Evolutionary conservation across 306 rosid genomes (phyloP).

Genomic region (Mimosa pudica): DNA sequence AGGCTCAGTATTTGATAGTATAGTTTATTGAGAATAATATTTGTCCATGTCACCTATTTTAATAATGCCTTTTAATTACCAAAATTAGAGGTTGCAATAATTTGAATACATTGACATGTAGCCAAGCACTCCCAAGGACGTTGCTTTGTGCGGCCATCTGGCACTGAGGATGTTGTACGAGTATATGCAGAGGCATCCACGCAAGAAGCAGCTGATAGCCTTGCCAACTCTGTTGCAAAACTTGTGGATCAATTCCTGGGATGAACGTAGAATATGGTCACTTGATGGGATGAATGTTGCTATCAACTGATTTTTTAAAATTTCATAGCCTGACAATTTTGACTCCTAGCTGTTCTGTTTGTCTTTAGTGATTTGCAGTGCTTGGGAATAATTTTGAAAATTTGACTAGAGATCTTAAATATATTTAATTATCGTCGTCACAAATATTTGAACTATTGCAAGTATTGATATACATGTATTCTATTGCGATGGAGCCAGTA

Average conservation of each 20-base stretch:
- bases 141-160: conserved; percentile 92
- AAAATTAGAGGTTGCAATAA: conserved; percentile 20
- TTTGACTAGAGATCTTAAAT: too few relatives aligned
- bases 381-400: not conserved
- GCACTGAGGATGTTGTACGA: conserved; percentile 93
- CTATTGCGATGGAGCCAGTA: too few relatives aligned
- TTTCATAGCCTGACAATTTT: not conserved
- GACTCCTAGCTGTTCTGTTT: not conserved
- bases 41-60: conserved; percentile 22
- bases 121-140: conserved; percentile 75
- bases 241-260: conserved; percentile 74
- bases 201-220: conserved; percentile 70
- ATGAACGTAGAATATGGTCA: not conserved
- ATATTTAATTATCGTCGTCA: too few relatives aligned
- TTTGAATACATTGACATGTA: conserved; percentile 41
- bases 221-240: conserved; percentile 66
- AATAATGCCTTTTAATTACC: not conserved
- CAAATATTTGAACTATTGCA: too few relatives aligned
- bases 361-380: not conserved
- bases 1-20: not conserved
- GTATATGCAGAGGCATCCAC: conserved; percentile 87
- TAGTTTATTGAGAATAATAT: conserved; percentile 7
- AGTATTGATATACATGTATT: too few relatives aligned
- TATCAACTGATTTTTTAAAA: not conserved
- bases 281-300: conserved; percentile 39